phyloP scores from a whole-genome alignment of 1,284 basidiomycete genomes.

The Phellopilus nigrolimitatus region DNA sequence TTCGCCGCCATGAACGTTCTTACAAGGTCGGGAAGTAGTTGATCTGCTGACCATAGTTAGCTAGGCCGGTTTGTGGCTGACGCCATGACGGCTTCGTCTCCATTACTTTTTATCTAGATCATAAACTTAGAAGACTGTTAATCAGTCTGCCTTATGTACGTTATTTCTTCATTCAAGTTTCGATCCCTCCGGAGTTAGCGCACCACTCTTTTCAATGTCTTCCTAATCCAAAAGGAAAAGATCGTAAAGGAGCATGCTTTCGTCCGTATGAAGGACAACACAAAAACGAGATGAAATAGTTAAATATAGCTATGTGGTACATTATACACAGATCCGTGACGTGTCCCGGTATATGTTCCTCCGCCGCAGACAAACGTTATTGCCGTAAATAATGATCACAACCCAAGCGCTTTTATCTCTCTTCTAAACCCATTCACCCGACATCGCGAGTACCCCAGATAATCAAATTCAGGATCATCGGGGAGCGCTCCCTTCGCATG shows the following conservation, averaged over 20 bases:
- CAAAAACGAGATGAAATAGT: no score
- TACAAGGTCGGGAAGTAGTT: no score
- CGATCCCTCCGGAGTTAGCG: constrained; percentile 12
- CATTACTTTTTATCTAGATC: background rate
- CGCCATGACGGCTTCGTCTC: constrained; percentile 3
- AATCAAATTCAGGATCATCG: constrained; percentile 69
- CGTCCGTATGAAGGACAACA: no score
- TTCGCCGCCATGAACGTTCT: background rate
- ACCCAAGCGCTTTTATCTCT: constrained; percentile 47
- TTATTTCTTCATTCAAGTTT: background rate
- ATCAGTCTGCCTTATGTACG: no score
- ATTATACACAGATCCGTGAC: constrained; percentile 1
- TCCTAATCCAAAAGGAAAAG: no score
- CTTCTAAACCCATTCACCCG: constrained; percentile 59
- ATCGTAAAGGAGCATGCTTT: background rate
- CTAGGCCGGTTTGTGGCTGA: background rate
- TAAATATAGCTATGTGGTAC: background rate
- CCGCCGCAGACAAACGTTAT: background rate
- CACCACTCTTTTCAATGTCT: background rate
- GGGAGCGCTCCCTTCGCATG: constrained; percentile 21
- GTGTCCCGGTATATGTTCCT: background rate
- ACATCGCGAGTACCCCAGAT: constrained; percentile 64
- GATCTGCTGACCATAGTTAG: background rate
- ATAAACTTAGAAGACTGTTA: background rate
- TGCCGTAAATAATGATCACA: constrained; percentile 24